Conservation (phyloP, 352 stramenopile species). For the Globisporangium irregulare region DNA sequence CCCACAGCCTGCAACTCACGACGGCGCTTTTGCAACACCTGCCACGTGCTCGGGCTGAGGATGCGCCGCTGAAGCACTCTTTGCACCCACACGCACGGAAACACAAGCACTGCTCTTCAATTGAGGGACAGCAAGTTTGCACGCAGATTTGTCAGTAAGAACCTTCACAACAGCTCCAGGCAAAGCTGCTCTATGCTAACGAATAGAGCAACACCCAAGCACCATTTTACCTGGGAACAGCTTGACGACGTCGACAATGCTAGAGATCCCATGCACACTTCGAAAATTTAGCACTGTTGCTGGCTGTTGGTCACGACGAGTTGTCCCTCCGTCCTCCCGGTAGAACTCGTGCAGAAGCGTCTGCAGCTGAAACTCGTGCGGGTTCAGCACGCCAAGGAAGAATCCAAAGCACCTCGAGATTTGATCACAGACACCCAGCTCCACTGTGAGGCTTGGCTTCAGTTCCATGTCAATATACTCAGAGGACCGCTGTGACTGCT, state of each 20-base stretch:
- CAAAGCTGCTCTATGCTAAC: neutral
- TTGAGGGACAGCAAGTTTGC: neutral
- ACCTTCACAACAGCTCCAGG: neutral
- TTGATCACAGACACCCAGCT: conserved; percentile 19
- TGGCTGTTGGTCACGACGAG: neutral
- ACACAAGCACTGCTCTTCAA: conserved; percentile 43
- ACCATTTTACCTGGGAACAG: conserved; percentile 52
- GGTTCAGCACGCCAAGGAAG: conserved; percentile 35
- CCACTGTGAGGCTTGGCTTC: neutral
- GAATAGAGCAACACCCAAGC: neutral
- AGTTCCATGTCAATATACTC: neutral
- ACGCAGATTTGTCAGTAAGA: neutral
- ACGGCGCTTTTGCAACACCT: conserved; percentile 32
- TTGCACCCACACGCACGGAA: conserved; percentile 59
- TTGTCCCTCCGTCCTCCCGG: neutral
- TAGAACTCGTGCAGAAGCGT: conserved; percentile 27
- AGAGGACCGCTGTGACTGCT: neutral
- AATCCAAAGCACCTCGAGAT: conserved; percentile 44
- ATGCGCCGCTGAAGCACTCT: conserved; percentile 46
- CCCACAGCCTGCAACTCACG: conserved; percentile 29
- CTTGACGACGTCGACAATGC: conserved; percentile 32
- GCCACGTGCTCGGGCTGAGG: conserved; percentile 49
- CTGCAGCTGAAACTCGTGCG: conserved; percentile 23
- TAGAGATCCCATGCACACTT: conserved; percentile 26
- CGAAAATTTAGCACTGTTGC: conserved; percentile 18